Percentiles rank a stretch among this genome's conserved stretches.
These are phyloP conservation scores for Candida chilensis DNA, from an alignment of 805 yeast genomes.

Conservation along the genomic window DNA sequence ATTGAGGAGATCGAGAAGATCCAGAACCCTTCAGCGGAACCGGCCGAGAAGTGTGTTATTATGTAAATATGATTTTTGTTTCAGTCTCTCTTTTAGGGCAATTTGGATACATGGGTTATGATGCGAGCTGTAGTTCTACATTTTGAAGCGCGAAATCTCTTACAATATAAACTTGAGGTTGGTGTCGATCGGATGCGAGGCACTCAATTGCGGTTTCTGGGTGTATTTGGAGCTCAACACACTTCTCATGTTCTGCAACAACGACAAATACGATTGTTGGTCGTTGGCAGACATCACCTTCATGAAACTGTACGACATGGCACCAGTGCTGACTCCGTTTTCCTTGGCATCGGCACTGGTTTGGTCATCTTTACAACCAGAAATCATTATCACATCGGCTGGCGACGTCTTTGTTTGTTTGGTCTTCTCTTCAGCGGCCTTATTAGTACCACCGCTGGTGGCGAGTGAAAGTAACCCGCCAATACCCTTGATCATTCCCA, in stretches of 20 bases:
- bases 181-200: slow-evolving; percentile 74
- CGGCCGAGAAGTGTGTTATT: slow-evolving; percentile 42
- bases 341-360: slow-evolving; percentile 73
- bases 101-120: no score
- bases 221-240: slow-evolving; percentile 55
- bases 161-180: slow-evolving; percentile 26
- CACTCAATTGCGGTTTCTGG: slow-evolving; percentile 77
- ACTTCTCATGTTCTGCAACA: slow-evolving; percentile 63
- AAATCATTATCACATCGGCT: slow-evolving; percentile 67
- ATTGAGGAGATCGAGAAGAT: slow-evolving; percentile 53
- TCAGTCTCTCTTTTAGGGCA: no score
- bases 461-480: slow-evolving; percentile 29
- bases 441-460: slow-evolving; percentile 24
- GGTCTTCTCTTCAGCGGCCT: slow-evolving; percentile 23
- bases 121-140: no score
- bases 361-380: slow-evolving; percentile 81
- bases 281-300: slow-evolving; percentile 52
- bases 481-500: slow-evolving; percentile 31
- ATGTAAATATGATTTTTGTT: no score
- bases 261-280: slow-evolving; percentile 57
- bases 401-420: slow-evolving; percentile 55
- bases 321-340: slow-evolving; percentile 69
- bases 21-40: slow-evolving; percentile 41
- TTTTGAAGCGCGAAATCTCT: no score
- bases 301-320: slow-evolving; percentile 76